Percentiles rank a stretch among this genome's conserved stretches.
phyloP scores from a whole-genome alignment of 73 alveolate genomes.

The Blepharisma japonicum region DNA sequence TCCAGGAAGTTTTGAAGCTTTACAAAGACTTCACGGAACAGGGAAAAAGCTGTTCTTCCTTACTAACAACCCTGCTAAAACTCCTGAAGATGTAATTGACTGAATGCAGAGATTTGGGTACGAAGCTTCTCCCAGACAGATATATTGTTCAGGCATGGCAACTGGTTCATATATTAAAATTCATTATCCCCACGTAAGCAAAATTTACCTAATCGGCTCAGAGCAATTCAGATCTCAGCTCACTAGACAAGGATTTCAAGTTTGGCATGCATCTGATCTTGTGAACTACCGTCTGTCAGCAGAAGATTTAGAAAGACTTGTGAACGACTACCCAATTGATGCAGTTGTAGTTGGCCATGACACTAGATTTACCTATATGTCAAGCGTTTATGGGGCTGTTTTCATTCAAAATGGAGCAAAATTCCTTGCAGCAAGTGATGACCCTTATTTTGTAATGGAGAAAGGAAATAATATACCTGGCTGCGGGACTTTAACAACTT shows the following conservation, averaged over 20 bases:
- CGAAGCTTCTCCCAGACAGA: constrained; percentile 6
- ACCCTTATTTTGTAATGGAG: constrained; percentile 41
- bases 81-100: constrained; percentile 31
- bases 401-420: constrained; percentile 62
- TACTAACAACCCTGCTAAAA: constrained; percentile 53
- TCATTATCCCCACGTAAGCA: constrained; percentile 30
- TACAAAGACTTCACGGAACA: constrained; percentile 19
- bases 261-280: constrained; percentile 30
- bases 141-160: constrained; percentile 40
- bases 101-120: background rate
- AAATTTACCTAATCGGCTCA: constrained; percentile 45
- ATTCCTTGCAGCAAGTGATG: constrained; percentile 58
- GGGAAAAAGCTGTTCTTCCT: constrained; percentile 48
- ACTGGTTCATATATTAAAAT: constrained; percentile 34
- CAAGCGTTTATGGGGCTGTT: constrained; percentile 55
- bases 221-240: constrained; percentile 41
- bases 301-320: constrained; percentile 36
- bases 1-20: constrained; percentile 38
- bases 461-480: constrained; percentile 57
- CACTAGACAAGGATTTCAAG: constrained; percentile 34
- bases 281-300: constrained; percentile 31
- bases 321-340: constrained; percentile 55
- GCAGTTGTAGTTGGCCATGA: constrained; percentile 72
- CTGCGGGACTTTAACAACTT: constrained; percentile 61
- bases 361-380: constrained; percentile 40